Evolutionary conservation across 129 eudicot genomes (phyloP).

Genomic region (Calendula officinalis): DNA sequence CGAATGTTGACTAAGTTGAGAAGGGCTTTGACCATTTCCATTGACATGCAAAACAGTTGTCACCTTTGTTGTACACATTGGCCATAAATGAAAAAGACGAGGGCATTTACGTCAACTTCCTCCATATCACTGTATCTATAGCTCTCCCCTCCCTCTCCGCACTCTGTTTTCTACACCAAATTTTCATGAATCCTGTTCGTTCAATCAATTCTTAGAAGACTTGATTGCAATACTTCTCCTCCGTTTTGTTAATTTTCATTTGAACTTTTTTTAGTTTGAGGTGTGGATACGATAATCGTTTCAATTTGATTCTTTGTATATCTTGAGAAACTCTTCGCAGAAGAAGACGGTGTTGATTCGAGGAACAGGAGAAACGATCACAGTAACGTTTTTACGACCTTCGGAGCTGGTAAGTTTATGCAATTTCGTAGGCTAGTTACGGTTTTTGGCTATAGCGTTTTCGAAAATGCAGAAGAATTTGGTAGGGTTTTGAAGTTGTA

Average conservation of each 20-base stretch:
- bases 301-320: constrained; percentile 4
- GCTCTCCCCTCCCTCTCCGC: constrained; percentile 1
- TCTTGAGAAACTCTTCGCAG: constrained; percentile 1
- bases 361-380: constrained; percentile 1
- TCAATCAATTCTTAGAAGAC: not conserved
- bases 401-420: constrained; percentile 32
- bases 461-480: constrained; percentile 16
- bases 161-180: constrained; percentile 13
- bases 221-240: not conserved
- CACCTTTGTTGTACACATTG: constrained; percentile 32
- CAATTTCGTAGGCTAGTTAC: constrained; percentile 21
- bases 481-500: constrained; percentile 20
- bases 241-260: not conserved
- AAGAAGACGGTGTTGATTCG: constrained; percentile 10
- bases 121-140: not conserved
- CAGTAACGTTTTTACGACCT: constrained; percentile 16
- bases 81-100: constrained; percentile 17
- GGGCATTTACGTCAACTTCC: constrained; percentile 34
- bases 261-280: not conserved
- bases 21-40: constrained; percentile 7
- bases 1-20: not conserved
- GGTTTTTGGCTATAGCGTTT: constrained; percentile 8
- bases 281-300: constrained; percentile 6
- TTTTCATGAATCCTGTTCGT: constrained; percentile 5
- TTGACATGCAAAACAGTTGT: constrained; percentile 35